Conservation (phyloP, 805 yeast genomes). For the Kluyveromyces nonfermentans region DNA sequence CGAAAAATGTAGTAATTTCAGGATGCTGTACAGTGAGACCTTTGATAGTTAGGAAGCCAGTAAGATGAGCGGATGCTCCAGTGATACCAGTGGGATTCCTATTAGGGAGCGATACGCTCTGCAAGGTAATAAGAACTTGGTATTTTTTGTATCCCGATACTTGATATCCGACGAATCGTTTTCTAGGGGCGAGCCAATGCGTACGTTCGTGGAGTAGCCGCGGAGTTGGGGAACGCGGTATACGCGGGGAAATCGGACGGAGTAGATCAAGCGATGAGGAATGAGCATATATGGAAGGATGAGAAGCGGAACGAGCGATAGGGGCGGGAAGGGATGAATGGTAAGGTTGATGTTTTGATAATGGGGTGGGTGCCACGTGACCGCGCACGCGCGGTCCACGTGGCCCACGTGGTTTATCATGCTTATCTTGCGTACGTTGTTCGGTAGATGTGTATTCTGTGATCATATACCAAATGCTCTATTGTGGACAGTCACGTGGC, state of each 20-base stretch:
- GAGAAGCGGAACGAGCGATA: too few relatives aligned
- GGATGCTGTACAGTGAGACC: conserved; percentile 62
- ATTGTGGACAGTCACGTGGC: too few relatives aligned
- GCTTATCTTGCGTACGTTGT: too few relatives aligned
- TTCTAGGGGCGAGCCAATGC: conserved; percentile 15
- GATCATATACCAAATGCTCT: too few relatives aligned
- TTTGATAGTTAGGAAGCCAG: conserved; percentile 60
- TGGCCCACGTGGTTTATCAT: neutral
- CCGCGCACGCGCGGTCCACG: too few relatives aligned
- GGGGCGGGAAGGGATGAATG: too few relatives aligned
- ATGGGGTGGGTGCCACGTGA: too few relatives aligned
- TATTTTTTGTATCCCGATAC: conserved; percentile 29
- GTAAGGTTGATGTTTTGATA: too few relatives aligned
- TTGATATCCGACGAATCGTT: conserved; percentile 29
- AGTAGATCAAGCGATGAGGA: too few relatives aligned
- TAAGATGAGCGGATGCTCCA: conserved; percentile 24
- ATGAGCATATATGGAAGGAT: too few relatives aligned
- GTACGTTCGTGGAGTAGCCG: conserved; percentile 3
- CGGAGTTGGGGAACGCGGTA: conserved; percentile 5
- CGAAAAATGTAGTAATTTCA: conserved; percentile 66
- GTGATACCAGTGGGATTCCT: conserved; percentile 19
- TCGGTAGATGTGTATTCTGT: neutral
- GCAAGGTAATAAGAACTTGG: conserved; percentile 47
- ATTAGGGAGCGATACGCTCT: conserved; percentile 42
- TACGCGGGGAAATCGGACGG: conserved; percentile 5